Evolutionary conservation across 768 basidiomycete genomes (phyloP).

Genomic region (Filobasidium floriforme): DNA sequence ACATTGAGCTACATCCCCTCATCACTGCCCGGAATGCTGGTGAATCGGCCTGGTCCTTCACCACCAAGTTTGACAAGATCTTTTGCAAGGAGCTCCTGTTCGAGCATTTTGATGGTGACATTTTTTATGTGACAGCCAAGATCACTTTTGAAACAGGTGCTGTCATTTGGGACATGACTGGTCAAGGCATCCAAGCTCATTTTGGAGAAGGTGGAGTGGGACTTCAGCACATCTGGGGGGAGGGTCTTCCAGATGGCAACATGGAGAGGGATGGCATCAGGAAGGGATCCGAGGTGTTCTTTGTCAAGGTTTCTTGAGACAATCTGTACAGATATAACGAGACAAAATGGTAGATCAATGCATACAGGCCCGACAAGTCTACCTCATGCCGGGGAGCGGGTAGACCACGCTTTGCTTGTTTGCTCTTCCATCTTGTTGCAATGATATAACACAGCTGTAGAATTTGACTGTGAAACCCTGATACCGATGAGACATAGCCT

Average conservation of each 20-base stretch:
- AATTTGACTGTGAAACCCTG: too few relatives aligned
- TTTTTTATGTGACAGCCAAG: constrained; percentile 12
- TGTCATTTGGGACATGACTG: background rate
- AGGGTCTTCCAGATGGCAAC: background rate
- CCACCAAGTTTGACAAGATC: background rate
- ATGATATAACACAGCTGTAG: too few relatives aligned
- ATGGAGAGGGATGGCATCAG: background rate
- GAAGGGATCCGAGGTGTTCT: background rate
- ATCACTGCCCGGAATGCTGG: background rate
- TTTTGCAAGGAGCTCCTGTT: background rate
- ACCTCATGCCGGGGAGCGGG: too few relatives aligned
- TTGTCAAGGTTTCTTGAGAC: background rate
- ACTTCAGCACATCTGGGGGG: background rate
- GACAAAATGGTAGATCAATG: too few relatives aligned
- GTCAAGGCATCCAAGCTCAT: background rate
- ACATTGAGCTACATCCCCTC: constrained; percentile 9
- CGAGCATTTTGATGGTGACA: constrained; percentile 7
- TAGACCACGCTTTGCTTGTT: too few relatives aligned
- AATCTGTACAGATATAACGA: too few relatives aligned
- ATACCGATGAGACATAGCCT: too few relatives aligned
- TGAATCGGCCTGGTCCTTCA: background rate
- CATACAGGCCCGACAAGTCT: too few relatives aligned
- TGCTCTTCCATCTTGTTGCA: too few relatives aligned
- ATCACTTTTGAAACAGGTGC: background rate
- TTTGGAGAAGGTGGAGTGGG: constrained; percentile 10